phyloP scores from a whole-genome alignment of 2,329 filamentous ascomycete genomes.

The Cladophialophora carrionii region DNA sequence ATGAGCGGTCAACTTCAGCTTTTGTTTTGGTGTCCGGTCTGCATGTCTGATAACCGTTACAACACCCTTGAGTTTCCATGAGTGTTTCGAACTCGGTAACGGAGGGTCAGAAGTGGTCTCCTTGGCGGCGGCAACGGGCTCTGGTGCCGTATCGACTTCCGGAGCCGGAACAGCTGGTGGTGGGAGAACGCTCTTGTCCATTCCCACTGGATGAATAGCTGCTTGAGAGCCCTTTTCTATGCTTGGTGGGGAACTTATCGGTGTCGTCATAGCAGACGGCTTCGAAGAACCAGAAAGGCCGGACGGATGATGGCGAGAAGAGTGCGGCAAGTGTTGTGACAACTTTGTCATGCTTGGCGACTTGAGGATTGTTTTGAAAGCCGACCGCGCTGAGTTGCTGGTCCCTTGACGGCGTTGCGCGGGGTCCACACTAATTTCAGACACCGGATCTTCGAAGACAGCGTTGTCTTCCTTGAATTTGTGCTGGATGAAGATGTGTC shows the following conservation, averaged over 20 bases:
- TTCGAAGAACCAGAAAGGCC: conserved; percentile 53
- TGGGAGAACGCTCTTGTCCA: conserved; percentile 44
- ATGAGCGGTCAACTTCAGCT: conserved; percentile 99
- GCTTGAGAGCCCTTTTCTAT: conserved; percentile 38
- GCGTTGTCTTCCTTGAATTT: conserved; percentile 54
- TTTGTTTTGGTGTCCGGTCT: conserved; percentile 96
- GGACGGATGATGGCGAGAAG: conserved; percentile 46
- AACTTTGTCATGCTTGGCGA: conserved; percentile 67
- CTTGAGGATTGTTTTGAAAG: conserved; percentile 64
- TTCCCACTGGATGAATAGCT: conserved; percentile 19
- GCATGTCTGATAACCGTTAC: conserved; percentile 96
- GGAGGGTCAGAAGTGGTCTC: conserved; percentile 48
- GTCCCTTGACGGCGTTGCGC: conserved; percentile 45
- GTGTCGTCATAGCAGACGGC: conserved; percentile 39
- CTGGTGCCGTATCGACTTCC: conserved; percentile 20
- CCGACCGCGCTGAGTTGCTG: conserved; percentile 51
- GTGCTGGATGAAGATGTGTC: conserved; percentile 84
- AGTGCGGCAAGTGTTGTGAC: conserved; percentile 45
- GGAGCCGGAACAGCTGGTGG: conserved; percentile 46
- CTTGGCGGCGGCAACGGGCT: conserved; percentile 15
- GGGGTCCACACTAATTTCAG: conserved; percentile 39
- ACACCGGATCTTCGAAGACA: conserved; percentile 43
- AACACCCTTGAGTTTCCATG: conserved; percentile 98
- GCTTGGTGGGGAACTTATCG: conserved; percentile 44
- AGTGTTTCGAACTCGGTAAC: conserved; percentile 77